Base-by-base conservation (phyloP, 148 eudicot genomes). In the Fagopyrum tataricum region DNA sequence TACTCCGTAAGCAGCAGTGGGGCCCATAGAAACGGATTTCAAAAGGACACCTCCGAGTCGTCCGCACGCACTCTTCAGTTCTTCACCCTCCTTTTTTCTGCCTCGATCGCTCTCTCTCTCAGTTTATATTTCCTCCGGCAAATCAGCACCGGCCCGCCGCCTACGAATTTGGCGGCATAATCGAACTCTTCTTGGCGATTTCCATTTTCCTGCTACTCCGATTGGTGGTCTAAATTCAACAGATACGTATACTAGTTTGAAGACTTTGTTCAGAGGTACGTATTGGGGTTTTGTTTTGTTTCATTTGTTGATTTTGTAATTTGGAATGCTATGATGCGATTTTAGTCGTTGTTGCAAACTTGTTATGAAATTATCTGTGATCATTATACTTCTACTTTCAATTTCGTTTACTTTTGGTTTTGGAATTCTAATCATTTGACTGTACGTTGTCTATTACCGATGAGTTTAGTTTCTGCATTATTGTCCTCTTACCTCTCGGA, bases 71-170 rank as follows among this genome's bases (percentile, higher is more conserved):
- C 56, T 53, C 39, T 72, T 70, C 72, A 46, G 49, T 46, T 46
- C 49, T 31, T 17, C 72, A 77, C 75, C 70, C 74, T 21, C 26
- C 70, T n/a, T 52, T 64, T 61, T 55, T 61, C 67, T 1, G 62
- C 58, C 59, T 78, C 78, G 61, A 80, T 82, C 67, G 66, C 66
- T 80, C 75, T 71, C 56, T 72, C 71, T 69, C 53, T 2, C 14
- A 6, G 6, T 46, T 48, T 3, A 31, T 66, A 41, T 40, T 31
- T 3, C 37, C 80, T 69, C 82, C 81, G 83, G 87, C 85, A 87
- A 70, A 79, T 46, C 75, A 77, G 42, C 80, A 84, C 81, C 90
- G 82, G 86, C 80, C 71, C 80, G 80, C 90, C 86, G 83, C 58
- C 81, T 75, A 31, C 71, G 10, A 24, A 18, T 21, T 26, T 82